These are phyloP conservation scores for Lasiodiplodia gonubiensis DNA, from an alignment of 2,329 filamentous ascomycete genomes.

Conservation along the genomic window DNA sequence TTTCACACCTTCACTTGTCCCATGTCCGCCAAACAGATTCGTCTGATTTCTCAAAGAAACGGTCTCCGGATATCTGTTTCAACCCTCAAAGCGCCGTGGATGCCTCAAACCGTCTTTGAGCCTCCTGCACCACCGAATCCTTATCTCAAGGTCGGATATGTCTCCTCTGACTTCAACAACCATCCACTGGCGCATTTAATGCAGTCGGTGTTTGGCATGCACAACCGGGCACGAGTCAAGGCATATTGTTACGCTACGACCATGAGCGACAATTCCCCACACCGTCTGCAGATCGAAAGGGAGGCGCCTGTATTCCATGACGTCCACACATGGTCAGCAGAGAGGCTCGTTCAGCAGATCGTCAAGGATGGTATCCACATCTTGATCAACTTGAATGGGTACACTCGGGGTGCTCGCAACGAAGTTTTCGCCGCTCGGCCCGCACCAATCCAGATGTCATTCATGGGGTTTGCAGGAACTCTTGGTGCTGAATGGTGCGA, in stretches of 20 bases:
- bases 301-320: conserved; percentile 93
- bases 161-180: conserved; percentile 99
- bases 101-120: conserved; percentile 79
- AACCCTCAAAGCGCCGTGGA: conserved; percentile 84
- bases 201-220: conserved; percentile 97
- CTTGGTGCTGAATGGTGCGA: conserved; percentile 98
- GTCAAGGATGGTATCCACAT: conserved; percentile 89
- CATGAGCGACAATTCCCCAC: conserved; percentile 82
- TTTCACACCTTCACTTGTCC: conserved; percentile 99
- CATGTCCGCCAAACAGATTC: conserved; percentile 86
- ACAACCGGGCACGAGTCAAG: conserved; percentile 73
- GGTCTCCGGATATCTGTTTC: conserved; percentile 91
- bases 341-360: conserved; percentile 85
- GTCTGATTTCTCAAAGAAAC: conserved; percentile 93
- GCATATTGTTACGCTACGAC: conserved; percentile 98
- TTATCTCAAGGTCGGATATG: conserved; percentile 88
- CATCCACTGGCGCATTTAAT: conserved; percentile 95
- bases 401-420: conserved; percentile 94
- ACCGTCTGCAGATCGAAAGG: conserved; percentile 89
- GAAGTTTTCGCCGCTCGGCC: conserved; percentile 95
- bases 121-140: conserved; percentile 83
- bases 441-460: conserved; percentile 97
- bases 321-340: conserved; percentile 83
- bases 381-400: conserved; percentile 95
- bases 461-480: conserved; percentile 98